Conservation (phyloP, 208 protist species). For the Acanthamoeba lenticulata region DNA sequence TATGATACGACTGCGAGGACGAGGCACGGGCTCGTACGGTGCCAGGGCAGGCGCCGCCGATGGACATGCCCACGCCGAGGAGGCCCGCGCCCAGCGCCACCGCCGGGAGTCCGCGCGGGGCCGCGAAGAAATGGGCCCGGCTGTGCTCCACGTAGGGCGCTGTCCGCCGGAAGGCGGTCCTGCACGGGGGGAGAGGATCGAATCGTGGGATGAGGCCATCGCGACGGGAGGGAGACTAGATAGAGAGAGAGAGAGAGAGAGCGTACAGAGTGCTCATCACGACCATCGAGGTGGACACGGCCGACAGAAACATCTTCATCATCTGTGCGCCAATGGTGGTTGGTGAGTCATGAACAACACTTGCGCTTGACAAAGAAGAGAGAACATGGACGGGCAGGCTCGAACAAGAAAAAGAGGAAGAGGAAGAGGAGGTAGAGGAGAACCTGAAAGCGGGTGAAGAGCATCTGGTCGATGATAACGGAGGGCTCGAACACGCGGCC, state of each 20-base stretch:
- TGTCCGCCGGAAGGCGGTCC: not conserved
- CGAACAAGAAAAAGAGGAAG: not conserved
- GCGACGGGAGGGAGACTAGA: too few relatives aligned
- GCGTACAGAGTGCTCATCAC: conserved; percentile 33
- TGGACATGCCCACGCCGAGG: conserved; percentile 15
- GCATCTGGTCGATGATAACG: conserved; percentile 49
- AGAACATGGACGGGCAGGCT: too few relatives aligned
- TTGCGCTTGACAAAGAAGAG: too few relatives aligned
- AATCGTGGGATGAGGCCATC: too few relatives aligned
- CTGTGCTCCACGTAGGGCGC: not conserved
- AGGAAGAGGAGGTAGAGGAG: not conserved
- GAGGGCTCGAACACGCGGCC: conserved; percentile 26
- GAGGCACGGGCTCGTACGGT: not conserved
- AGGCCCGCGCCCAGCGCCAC: conserved; percentile 17
- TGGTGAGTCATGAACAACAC: too few relatives aligned
- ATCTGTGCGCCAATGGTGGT: too few relatives aligned
- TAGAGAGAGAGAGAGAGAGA: not conserved
- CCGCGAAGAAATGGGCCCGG: not conserved
- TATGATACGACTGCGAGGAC: too few relatives aligned
- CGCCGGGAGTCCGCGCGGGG: not conserved
- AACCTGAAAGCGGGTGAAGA: conserved; percentile 6
- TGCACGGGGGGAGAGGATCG: not conserved
- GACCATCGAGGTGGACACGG: not conserved
- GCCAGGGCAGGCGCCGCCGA: conserved; percentile 26
- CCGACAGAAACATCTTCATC: conserved; percentile 57